These are phyloP conservation scores for Ganoderma boninense DNA, from an alignment of 1,284 basidiomycete genomes.

Conservation along the genomic window DNA sequence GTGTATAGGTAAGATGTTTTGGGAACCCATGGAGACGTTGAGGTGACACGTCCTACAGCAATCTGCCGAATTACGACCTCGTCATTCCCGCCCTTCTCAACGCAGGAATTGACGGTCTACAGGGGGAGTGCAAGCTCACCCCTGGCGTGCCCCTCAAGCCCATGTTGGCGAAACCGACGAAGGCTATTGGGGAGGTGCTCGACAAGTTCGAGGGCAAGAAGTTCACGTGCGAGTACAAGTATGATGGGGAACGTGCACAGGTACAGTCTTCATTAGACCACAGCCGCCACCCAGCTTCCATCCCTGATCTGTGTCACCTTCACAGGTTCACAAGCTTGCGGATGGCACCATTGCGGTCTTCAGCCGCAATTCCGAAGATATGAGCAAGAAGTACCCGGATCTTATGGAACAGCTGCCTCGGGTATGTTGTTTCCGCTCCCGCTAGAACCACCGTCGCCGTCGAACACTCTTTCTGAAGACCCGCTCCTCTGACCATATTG, in stretches of 20 bases:
- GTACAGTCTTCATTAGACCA: conserved; percentile 45
- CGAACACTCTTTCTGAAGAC: not conserved
- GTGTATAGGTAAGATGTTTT: conserved; percentile 81
- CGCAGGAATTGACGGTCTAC: conserved; percentile 78
- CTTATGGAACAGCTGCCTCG: conserved; percentile 91
- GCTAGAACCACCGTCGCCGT: not conserved
- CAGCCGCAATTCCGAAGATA: conserved; percentile 98
- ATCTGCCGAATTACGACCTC: conserved; percentile 93
- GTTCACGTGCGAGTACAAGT: conserved; percentile 99
- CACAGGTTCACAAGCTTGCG: conserved; percentile 84
- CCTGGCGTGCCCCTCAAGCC: conserved; percentile 98
- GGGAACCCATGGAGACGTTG: not conserved
- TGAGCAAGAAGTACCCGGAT: conserved; percentile 99
- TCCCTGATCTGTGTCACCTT: not conserved
- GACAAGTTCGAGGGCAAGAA: conserved; percentile 96
- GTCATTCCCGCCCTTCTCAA: conserved; percentile 94
- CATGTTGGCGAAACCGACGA: conserved; percentile 99
- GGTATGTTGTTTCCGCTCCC: conserved; percentile 52
- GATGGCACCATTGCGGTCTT: conserved; percentile 90
- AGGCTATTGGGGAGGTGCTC: conserved; percentile 98
- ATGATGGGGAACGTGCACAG: conserved; percentile 98
- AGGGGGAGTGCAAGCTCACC: conserved; percentile 87
- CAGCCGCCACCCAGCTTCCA: not conserved
- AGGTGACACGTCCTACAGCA: conserved; percentile 57
- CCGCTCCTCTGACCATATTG: not conserved